Evolutionary conservation across 1,284 basidiomycete species (phyloP).

Genomic region (Puccinia novopanici): DNA sequence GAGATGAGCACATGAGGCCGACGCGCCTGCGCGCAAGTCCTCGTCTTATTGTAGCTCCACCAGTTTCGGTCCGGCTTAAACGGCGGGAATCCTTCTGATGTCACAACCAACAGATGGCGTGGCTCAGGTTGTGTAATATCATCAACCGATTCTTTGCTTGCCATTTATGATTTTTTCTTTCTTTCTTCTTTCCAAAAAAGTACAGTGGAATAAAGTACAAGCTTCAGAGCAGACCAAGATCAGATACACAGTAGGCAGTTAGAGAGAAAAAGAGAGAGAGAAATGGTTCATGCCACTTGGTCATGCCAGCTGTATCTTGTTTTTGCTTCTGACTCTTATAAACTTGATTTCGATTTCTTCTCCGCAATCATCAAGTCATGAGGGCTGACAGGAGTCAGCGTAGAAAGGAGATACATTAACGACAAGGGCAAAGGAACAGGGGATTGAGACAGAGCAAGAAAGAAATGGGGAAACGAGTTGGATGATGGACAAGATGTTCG

Average conservation of each 20-base stretch:
- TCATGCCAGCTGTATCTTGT: background rate
- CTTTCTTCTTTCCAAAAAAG: too few species aligned
- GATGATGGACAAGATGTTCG: constrained; percentile 6
- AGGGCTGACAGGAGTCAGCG: background rate
- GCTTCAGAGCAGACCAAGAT: background rate
- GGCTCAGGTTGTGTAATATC: too few species aligned
- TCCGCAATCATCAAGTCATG: background rate
- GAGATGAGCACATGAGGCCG: too few species aligned
- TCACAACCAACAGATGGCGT: too few species aligned
- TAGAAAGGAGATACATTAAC: constrained; percentile 1
- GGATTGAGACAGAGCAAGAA: constrained; percentile 13
- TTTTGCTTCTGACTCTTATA: too few species aligned
- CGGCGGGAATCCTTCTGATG: too few species aligned
- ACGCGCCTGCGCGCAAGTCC: too few species aligned
- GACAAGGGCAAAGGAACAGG: background rate
- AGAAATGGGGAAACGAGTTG: background rate
- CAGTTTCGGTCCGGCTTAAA: too few species aligned
- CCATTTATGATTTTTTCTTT: too few species aligned
- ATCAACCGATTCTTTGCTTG: too few species aligned
- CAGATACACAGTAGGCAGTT: background rate
- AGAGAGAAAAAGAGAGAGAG: too few species aligned
- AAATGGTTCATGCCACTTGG: background rate
- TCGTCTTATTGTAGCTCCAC: too few species aligned
- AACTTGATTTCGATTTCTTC: background rate
- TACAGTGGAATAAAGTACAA: background rate